Percentiles rank a stretch among this genome's conserved stretches.
phyloP scores from a whole-genome alignment of 1,284 basidiomycete species.

The Boletus sp. region DNA sequence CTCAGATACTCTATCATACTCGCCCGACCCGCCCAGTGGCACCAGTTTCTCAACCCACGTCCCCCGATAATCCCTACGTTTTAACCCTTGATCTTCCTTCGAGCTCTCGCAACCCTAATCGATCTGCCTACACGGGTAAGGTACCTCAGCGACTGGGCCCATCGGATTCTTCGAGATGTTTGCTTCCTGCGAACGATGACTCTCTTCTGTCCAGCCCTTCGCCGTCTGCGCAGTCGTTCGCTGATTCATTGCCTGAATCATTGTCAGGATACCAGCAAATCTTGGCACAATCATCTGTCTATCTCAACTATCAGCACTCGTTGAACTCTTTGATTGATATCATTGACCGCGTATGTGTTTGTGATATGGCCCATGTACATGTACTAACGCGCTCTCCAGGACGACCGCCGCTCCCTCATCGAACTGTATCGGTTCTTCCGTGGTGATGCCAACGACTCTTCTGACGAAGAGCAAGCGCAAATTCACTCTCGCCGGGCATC shows the following conservation, averaged over 20 bases:
- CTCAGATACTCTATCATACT: conserved; percentile 72
- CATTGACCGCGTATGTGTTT: conserved; percentile 63
- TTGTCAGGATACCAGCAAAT: conserved; percentile 25
- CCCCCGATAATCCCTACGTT: conserved; percentile 28
- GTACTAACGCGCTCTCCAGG: conserved; percentile 45
- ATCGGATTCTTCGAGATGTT: conserved; percentile 56
- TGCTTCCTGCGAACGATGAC: conserved; percentile 43
- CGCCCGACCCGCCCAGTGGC: conserved; percentile 52
- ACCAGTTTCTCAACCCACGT: conserved; percentile 24
- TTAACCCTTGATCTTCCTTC: conserved; percentile 29
- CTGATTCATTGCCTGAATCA: conserved; percentile 25
- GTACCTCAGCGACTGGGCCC: conserved; percentile 51
- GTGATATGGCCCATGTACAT: not conserved
- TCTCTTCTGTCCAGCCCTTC: conserved; percentile 27
- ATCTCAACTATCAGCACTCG: conserved; percentile 76
- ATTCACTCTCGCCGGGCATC: conserved; percentile 32
- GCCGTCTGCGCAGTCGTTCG: conserved; percentile 24
- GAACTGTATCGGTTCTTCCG: conserved; percentile 74
- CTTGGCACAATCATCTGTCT: conserved; percentile 51
- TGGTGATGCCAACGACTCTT: conserved; percentile 32
- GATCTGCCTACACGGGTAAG: conserved; percentile 52
- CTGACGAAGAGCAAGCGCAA: conserved; percentile 30
- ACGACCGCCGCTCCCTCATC: conserved; percentile 71
- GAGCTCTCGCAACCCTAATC: conserved; percentile 48
- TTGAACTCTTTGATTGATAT: conserved; percentile 77